phyloP scores from a whole-genome alignment of 176 grass and related monocot species.

The Bolboschoenus planiculmis region DNA sequence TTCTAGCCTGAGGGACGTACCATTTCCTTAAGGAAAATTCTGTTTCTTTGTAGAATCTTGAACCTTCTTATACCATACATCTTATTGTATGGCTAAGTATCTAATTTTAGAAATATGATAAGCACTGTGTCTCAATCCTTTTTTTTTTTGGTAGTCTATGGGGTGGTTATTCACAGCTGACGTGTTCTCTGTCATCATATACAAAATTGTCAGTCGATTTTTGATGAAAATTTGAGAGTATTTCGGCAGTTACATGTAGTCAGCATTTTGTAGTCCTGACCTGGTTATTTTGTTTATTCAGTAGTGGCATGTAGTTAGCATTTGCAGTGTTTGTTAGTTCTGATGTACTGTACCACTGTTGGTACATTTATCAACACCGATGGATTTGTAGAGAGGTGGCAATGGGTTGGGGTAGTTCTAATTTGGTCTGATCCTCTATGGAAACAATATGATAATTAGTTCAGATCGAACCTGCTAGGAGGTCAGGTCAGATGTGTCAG shows the following conservation, averaged over 20 bases:
- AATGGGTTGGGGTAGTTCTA: not conserved
- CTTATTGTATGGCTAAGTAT: too few relatives aligned
- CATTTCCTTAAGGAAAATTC: not conserved
- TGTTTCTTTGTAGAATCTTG: not conserved
- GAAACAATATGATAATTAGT: not conserved
- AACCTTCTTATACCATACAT: not conserved
- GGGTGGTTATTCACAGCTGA: too few relatives aligned
- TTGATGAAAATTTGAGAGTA: too few relatives aligned
- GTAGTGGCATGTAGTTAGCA: not conserved
- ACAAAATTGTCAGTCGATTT: too few relatives aligned
- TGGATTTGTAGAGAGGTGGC: not conserved
- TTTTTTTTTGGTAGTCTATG: not conserved
- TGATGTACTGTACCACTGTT: not conserved
- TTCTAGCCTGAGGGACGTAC: not conserved
- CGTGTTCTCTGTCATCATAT: too few relatives aligned
- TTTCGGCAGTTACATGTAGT: not conserved
- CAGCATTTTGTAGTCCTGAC: not conserved
- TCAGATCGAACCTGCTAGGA: not conserved
- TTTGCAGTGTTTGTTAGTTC: not conserved
- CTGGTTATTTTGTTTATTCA: too few relatives aligned
- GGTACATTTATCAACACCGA: not conserved
- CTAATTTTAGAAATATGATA: not conserved
- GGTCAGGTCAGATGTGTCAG: not conserved
- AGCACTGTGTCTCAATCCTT: not conserved
- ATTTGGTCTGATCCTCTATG: not conserved